phyloP scores from a whole-genome alignment of 2,329 filamentous ascomycete species.

The Sporothrix protearum region DNA sequence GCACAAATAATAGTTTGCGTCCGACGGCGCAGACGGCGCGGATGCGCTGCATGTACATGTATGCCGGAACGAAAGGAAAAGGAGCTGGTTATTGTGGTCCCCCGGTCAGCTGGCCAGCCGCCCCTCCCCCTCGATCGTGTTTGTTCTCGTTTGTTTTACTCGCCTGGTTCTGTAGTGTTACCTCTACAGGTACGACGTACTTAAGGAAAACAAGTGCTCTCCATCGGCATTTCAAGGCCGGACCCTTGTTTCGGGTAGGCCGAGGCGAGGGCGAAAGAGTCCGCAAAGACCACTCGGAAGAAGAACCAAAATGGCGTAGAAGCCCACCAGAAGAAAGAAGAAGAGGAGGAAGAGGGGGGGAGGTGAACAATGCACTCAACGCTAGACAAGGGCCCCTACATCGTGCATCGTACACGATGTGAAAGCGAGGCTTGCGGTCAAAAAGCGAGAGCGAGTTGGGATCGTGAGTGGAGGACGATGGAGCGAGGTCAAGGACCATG shows the following conservation, averaged over 20 bases:
- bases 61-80: not conserved
- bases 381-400: not conserved
- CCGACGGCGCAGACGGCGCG: not conserved
- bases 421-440: not conserved
- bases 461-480: not conserved
- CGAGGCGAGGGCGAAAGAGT: not conserved
- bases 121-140: too few species aligned
- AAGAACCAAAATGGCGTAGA: constrained; percentile 1
- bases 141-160: not conserved
- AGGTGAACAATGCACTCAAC: constrained; percentile 5
- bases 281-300: not conserved
- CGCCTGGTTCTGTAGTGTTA: not conserved
- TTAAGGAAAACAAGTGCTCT: not conserved
- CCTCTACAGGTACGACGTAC: not conserved
- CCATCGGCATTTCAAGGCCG: not conserved
- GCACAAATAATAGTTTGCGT: not conserved
- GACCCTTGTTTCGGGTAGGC: constrained; percentile 10
- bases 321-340: constrained; percentile 11
- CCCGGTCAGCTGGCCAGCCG: not conserved
- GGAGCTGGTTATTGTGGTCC: not conserved
- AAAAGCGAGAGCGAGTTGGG: not conserved
- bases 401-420: not conserved
- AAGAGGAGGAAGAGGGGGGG: not conserved
- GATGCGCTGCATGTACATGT: not conserved
- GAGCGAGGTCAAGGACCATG: not conserved